These are phyloP conservation scores for Sporothrix inflata DNA, from an alignment of 2,329 filamentous ascomycete genomes.

Conservation along the genomic window DNA sequence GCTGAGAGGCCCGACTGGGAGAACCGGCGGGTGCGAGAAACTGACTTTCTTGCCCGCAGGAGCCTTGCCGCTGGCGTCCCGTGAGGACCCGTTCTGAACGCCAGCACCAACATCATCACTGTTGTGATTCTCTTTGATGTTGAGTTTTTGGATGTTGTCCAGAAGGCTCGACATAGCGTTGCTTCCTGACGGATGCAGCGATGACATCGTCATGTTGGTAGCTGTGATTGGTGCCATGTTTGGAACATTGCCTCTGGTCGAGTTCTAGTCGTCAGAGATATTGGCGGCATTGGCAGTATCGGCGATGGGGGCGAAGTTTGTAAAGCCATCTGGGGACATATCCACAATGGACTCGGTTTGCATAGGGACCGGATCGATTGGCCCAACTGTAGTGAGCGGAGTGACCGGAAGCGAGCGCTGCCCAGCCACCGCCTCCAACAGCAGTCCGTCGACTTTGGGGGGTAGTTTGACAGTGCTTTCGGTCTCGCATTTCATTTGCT, in stretches of 20 bases:
- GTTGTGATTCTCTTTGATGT: slow-evolving; percentile 19
- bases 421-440: slow-evolving; percentile 18
- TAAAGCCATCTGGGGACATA: neutral
- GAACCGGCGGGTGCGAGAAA: neutral
- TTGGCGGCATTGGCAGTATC: slow-evolving; percentile 13
- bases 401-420: slow-evolving; percentile 2
- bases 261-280: slow-evolving; percentile 29
- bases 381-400: neutral
- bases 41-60: neutral
- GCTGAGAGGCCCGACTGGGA: neutral
- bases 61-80: neutral
- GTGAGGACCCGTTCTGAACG: neutral
- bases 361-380: neutral
- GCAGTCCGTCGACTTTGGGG: slow-evolving; percentile 18
- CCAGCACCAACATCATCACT: neutral
- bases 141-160: neutral
- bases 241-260: slow-evolving; percentile 14
- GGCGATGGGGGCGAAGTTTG: neutral
- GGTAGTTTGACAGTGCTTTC: slow-evolving; percentile 34
- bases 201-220: no score
- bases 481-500: slow-evolving; percentile 53
- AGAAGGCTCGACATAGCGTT: neutral
- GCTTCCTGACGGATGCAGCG: neutral
- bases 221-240: neutral
- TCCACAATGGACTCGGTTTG: neutral